phyloP scores from a whole-genome alignment of 2,329 filamentous ascomycete genomes.

The Parascedosporium putredinis region DNA sequence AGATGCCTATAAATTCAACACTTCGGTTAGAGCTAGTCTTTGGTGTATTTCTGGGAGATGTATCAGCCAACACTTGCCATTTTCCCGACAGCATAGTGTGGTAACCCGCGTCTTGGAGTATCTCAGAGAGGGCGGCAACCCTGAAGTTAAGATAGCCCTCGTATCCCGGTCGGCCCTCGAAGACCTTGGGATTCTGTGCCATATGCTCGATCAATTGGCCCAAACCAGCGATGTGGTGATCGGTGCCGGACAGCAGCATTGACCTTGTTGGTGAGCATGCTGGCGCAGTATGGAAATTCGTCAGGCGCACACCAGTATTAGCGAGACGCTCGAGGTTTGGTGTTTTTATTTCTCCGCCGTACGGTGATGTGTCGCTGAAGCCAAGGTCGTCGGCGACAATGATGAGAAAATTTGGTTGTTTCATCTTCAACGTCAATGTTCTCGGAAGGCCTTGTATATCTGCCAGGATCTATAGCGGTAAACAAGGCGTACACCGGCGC shows the following conservation, averaged over 20 bases:
- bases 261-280: slow-evolving; percentile 52
- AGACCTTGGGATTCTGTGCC: slow-evolving; percentile 27
- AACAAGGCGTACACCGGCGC: no score
- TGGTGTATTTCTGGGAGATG: no score
- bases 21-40: no score
- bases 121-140: slow-evolving; percentile 47
- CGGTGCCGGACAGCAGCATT: slow-evolving; percentile 56
- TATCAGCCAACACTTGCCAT: no score
- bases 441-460: no score
- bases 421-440: no score
- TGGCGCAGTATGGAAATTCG: slow-evolving; percentile 51
- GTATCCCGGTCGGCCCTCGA: slow-evolving; percentile 45
- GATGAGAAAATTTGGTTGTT: slow-evolving; percentile 48
- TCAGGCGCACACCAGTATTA: slow-evolving; percentile 38
- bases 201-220: slow-evolving; percentile 46
- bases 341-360: slow-evolving; percentile 50
- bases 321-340: slow-evolving; percentile 46
- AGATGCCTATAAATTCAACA: no score
- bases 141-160: slow-evolving; percentile 53
- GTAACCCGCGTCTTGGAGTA: slow-evolving; percentile 48
- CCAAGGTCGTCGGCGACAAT: slow-evolving; percentile 49
- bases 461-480: no score
- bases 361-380: slow-evolving; percentile 49
- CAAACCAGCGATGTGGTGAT: slow-evolving; percentile 48
- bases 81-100: slow-evolving; percentile 52